Base-by-base conservation (phyloP, 345 rosid genomes). In the Lepidium didymum region DNA sequence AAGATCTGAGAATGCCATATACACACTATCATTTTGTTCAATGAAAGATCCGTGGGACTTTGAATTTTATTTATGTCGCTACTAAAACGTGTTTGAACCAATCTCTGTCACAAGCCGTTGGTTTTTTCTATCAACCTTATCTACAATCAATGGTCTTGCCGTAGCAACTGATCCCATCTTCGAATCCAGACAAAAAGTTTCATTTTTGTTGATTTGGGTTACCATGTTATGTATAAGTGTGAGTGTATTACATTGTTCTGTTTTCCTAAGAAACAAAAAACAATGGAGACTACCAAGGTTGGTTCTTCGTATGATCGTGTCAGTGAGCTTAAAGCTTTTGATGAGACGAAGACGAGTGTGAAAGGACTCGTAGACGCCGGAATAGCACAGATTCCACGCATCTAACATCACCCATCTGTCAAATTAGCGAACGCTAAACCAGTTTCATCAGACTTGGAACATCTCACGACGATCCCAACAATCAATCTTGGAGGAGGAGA, bases 291-390 rank as follows among this genome's bases (percentile, higher is more conserved):
- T 12, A 49, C 11, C 27, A 54, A 25, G 23, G 43, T 37, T 36
- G 64, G 16, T 51, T 63, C 76, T 25, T 25, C 27, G 29, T 56
- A 5, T 18, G 70, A 72, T 56, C 70, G 76, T 46, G 2, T 4
- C 14, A 56, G 44, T 19, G 65, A 72, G 35, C 70, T 72, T 9
- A 72, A 73, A 68, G 75, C 80, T 18, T 79, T 79, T n/a, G 80
- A 79, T 27, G 76, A 76, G 49, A 25, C 78, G 4, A 76, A 72
- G 50, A 66, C 73, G 2, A 78, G 78, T 9, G 80, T 79, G 8
- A 73, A 79, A 46, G 82, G 82, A 42, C 65, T 79, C 10, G 67
- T 64, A 0, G 80, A 79, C 49, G 31, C 75, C 1, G 80, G 78
- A 34, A 9, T 69, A 10, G 38, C 69, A 10, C 9, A 76, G 44